A percentile compares a stretch with the other conserved stretches of the same genome.
phyloP scores from a whole-genome alignment of 306 rosid genomes.

The Cicer judaicum region DNA sequence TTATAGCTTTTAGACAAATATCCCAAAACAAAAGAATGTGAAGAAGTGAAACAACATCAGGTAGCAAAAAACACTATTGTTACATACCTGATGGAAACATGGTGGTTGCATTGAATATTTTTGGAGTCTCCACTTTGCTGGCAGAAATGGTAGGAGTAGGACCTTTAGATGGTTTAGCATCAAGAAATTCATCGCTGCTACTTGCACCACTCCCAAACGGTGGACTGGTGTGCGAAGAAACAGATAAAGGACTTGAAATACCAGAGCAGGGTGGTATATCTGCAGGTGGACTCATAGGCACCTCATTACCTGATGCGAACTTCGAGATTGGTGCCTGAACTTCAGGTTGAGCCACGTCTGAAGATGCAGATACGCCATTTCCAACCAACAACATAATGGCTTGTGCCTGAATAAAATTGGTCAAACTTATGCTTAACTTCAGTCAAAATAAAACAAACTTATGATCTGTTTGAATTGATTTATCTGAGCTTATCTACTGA shows the following conservation, averaged over 20 bases:
- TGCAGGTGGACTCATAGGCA: slow-evolving; percentile 52
- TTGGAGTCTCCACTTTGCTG: slow-evolving; percentile 66
- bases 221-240: slow-evolving; percentile 69
- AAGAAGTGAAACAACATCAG: slow-evolving; percentile 1
- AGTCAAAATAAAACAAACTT: background rate
- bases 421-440: slow-evolving; percentile 35
- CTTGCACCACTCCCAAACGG: slow-evolving; percentile 77
- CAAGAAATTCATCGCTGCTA: slow-evolving; percentile 67
- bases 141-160: slow-evolving; percentile 55
- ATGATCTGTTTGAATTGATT: background rate
- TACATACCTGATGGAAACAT: slow-evolving; percentile 70
- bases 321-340: slow-evolving; percentile 53
- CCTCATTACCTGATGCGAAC: slow-evolving; percentile 52
- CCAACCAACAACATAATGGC: slow-evolving; percentile 82
- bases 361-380: slow-evolving; percentile 48
- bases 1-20: background rate
- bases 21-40: background rate
- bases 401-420: slow-evolving; percentile 65
- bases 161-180: slow-evolving; percentile 56
- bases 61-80: slow-evolving; percentile 6
- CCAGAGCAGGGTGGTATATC: slow-evolving; percentile 53
- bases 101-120: slow-evolving; percentile 53
- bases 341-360: slow-evolving; percentile 51
- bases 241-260: slow-evolving; percentile 74
- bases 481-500: too few species aligned